phyloP scores from a whole-genome alignment of 2,329 filamentous ascomycete genomes.

The Pyricularia pennisetigena region DNA sequence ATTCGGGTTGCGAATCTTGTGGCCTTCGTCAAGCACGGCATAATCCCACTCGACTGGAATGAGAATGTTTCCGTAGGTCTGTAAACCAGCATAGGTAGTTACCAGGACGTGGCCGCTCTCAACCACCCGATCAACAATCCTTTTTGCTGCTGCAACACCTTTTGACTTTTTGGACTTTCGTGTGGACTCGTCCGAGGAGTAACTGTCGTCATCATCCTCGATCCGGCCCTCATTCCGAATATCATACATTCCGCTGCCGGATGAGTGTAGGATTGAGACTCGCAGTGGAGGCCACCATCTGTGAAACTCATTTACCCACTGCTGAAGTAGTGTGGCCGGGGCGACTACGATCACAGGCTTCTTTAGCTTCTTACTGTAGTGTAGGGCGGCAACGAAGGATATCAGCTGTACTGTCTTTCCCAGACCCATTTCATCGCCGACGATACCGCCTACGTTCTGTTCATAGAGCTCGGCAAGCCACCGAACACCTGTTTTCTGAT shows the following conservation, averaged over 20 bases:
- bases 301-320: slow-evolving; percentile 99
- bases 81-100: slow-evolving; percentile 92
- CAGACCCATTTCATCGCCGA: slow-evolving; percentile 98
- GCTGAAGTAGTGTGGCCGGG: slow-evolving; percentile 86
- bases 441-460: slow-evolving; percentile 84
- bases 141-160: slow-evolving; percentile 60
- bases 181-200: background rate
- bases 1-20: slow-evolving; percentile 96
- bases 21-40: slow-evolving; percentile 89
- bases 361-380: slow-evolving; percentile 78
- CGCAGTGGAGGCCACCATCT: slow-evolving; percentile 98
- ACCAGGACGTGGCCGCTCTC: slow-evolving; percentile 85
- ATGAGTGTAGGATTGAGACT: slow-evolving; percentile 90
- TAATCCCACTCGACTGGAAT: slow-evolving; percentile 85
- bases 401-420: slow-evolving; percentile 74
- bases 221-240: slow-evolving; percentile 52
- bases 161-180: slow-evolving; percentile 27
- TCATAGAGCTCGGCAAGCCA: slow-evolving; percentile 91
- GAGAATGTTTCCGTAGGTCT: slow-evolving; percentile 77
- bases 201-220: slow-evolving; percentile 39
- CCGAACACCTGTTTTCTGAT: slow-evolving; percentile 93
- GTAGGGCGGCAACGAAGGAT: slow-evolving; percentile 78
- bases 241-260: slow-evolving; percentile 93
- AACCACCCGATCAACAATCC: slow-evolving; percentile 73
- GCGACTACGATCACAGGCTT: slow-evolving; percentile 87